Conservation (phyloP, 2,329 filamentous ascomycete species). For the Arthrobotrys sinensis region DNA sequence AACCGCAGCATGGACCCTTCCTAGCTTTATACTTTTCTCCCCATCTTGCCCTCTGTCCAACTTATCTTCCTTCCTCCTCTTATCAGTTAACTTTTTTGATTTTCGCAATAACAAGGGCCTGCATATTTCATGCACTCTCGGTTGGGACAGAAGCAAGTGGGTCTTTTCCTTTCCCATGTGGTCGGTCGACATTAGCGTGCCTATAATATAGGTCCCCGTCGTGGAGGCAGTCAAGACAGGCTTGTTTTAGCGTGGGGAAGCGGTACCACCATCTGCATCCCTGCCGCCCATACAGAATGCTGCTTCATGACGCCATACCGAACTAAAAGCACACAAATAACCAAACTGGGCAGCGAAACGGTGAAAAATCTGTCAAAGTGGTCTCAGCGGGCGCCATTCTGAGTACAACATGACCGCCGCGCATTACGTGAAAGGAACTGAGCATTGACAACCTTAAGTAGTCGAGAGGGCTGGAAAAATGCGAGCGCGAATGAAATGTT, state of each 20-base stretch:
- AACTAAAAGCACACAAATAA: conserved; percentile 54
- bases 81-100: conserved; percentile 38
- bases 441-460: conserved; percentile 14
- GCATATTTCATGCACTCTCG: conserved; percentile 46
- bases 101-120: conserved; percentile 26
- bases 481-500: conserved; percentile 12
- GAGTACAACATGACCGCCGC: conserved; percentile 20
- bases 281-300: conserved; percentile 49
- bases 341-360: conserved; percentile 17
- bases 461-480: conserved; percentile 25
- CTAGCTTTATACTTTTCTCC: conserved; percentile 38
- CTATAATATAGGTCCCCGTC: conserved; percentile 40
- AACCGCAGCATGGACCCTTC: conserved; percentile 26
- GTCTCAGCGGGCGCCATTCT: conserved; percentile 19
- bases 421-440: conserved; percentile 28
- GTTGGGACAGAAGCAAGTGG: conserved; percentile 23
- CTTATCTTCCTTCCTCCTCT: conserved; percentile 36
- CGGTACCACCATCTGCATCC: conserved; percentile 22
- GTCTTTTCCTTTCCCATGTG: conserved; percentile 49
- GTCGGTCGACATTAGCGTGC: conserved; percentile 30
- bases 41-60: conserved; percentile 1
- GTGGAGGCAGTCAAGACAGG: conserved; percentile 18
- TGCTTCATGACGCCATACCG: conserved; percentile 58
- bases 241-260: conserved; percentile 47
- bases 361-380: conserved; percentile 49